Evolutionary conservation across 495 filamentous ascomycete genomes (phyloP).

Genomic region (Penicillium odoratum): DNA sequence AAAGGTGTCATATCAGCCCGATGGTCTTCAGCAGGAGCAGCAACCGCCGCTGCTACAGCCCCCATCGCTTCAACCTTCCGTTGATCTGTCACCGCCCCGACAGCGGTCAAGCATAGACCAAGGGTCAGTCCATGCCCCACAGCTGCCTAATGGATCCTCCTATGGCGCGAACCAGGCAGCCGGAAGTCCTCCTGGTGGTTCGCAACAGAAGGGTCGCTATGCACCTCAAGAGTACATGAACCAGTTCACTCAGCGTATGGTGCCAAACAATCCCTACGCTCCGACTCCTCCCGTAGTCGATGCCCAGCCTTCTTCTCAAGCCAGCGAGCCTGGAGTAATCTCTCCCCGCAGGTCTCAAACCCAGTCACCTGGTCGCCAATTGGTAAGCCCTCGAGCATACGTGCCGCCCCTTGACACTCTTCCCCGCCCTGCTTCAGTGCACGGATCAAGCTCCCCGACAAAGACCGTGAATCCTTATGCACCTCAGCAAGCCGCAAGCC

Average conservation of each 20-base stretch:
- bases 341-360: slow-evolving; percentile 78
- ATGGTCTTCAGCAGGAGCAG: slow-evolving; percentile 21
- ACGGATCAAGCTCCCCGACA: slow-evolving; percentile 54
- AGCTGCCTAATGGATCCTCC: slow-evolving; percentile 9
- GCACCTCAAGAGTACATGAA: slow-evolving; percentile 50
- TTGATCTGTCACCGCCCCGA: slow-evolving; percentile 27
- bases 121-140: slow-evolving; percentile 15
- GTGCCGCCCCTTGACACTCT: slow-evolving; percentile 53
- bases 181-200: slow-evolving; percentile 9
- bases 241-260: slow-evolving; percentile 52
- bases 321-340: slow-evolving; percentile 33
- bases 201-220: slow-evolving; percentile 36
- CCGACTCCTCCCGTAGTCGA: slow-evolving; percentile 37
- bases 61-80: slow-evolving; percentile 30
- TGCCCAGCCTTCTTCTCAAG: slow-evolving; percentile 25
- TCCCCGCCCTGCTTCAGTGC: slow-evolving; percentile 69
- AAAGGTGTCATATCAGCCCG: slow-evolving; percentile 40
- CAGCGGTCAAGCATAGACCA: slow-evolving; percentile 23
- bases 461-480: slow-evolving; percentile 40
- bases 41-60: slow-evolving; percentile 10
- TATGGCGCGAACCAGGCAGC: slow-evolving; percentile 6
- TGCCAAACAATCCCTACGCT: slow-evolving; percentile 41
- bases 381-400: slow-evolving; percentile 52
- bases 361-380: slow-evolving; percentile 69
- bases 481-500: slow-evolving; percentile 30